These are phyloP conservation scores for Arxiozyma bovina DNA, from an alignment of 1,139 yeast species.

Conservation along the genomic window DNA sequence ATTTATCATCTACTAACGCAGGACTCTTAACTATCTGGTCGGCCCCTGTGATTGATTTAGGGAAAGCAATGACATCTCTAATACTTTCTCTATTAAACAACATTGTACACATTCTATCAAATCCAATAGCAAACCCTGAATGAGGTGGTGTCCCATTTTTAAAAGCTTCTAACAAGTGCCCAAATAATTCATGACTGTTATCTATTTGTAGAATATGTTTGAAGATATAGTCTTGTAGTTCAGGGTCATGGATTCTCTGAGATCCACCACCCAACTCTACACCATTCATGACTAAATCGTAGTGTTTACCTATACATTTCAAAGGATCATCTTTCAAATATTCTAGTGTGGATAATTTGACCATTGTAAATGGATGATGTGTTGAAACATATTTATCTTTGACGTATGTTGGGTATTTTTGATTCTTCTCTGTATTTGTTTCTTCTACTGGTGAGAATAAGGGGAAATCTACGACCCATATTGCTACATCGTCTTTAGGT, in stretches of 20 bases:
- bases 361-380: conserved; percentile 97
- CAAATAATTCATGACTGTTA: conserved; percentile 60
- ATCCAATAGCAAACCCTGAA: conserved; percentile 93
- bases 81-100: conserved; percentile 64
- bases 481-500: conserved; percentile 39
- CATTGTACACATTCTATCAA: conserved; percentile 91
- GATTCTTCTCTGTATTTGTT: conserved; percentile 5
- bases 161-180: conserved; percentile 75
- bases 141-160: conserved; percentile 96
- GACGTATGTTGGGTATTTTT: conserved; percentile 54
- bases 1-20: conserved; percentile 44
- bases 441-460: conserved; percentile 61
- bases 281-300: conserved; percentile 88
- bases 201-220: conserved; percentile 45
- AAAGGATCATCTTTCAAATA: conserved; percentile 48
- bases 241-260: conserved; percentile 83
- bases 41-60: conserved; percentile 80
- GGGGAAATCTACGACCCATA: conserved; percentile 90
- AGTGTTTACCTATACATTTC: conserved; percentile 80
- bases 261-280: conserved; percentile 97
- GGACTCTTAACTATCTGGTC: conserved; percentile 90
- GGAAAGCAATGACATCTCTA: conserved; percentile 92
- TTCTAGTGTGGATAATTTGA: conserved; percentile 57
- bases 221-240: conserved; percentile 63
- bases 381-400: conserved; percentile 50